Evolutionary conservation across 1,139 yeast genomes (phyloP), one percentile per base, ranked within the genome.

Genomic region (Scheffersomyces illinoinensis): DNA sequence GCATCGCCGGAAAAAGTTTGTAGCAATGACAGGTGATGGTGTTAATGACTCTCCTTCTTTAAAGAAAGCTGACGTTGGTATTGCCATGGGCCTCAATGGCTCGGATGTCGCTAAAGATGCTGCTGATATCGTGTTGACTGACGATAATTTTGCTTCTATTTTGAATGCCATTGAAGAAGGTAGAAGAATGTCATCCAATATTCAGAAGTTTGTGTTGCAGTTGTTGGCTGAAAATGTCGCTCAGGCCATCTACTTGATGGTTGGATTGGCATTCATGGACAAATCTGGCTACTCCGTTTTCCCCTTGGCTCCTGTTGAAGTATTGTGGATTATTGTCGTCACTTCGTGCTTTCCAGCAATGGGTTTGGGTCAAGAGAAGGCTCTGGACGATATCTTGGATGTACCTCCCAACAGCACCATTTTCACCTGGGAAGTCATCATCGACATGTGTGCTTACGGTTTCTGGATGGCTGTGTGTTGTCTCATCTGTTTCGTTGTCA

Each of bases 71-170:
- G 78, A 76, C 58, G 78, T 76, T n/a, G 78, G 79, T 50, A 74
- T 77, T 66, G 81, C 81, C 24, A 77, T 77, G 82, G 82, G 82
- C 33, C 69, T 77, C 60, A 76, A 76, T 60, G 82, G 82, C 4
- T 83, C 87, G 1, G 88, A 85, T 68, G 88, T 85, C 53, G 88
- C 88, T 18, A 82, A 85, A 62, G 79, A 84, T 59, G 88, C 88
- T 1, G 81, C 86, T 10, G 88, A 85, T 68, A 81, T 85, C 74
- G 86, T 85, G 23, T 73, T 85, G 61, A 76, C 81, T 4, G 82
- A 71, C 75, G 84, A 83, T 64, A 83, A 83, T 64, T 83, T 83
- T 70, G 81, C 85, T 8, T 79, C 85, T 46, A 82, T 83, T 62
- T 81, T 82, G 66, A 76, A 80, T 62, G 86, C 86, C 8, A 76